These are phyloP conservation scores for Fistulinella prunicolor DNA, from an alignment of 768 basidiomycete genomes.

Conservation along the genomic window DNA sequence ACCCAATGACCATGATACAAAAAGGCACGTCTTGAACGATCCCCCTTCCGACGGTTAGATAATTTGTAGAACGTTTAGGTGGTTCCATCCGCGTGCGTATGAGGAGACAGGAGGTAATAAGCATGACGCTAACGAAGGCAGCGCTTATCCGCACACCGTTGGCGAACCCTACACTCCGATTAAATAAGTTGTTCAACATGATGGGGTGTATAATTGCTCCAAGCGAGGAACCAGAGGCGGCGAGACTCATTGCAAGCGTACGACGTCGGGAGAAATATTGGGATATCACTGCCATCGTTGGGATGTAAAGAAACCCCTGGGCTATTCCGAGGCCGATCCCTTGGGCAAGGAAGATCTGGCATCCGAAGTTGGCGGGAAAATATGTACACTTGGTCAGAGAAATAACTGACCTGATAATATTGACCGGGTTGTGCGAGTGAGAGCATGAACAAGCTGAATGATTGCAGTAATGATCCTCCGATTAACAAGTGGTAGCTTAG, in stretches of 20 bases:
- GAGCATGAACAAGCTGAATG: constrained; percentile 42
- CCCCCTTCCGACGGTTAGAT: constrained; percentile 17
- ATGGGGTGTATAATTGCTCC: constrained; percentile 25
- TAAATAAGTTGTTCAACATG: constrained; percentile 32
- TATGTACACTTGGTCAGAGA: not conserved
- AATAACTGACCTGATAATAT: constrained; percentile 40
- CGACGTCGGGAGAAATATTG: constrained; percentile 44
- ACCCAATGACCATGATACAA: constrained; percentile 20
- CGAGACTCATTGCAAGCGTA: constrained; percentile 44
- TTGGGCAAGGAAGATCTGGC: constrained; percentile 47
- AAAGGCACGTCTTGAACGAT: constrained; percentile 16
- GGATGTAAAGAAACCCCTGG: constrained; percentile 45
- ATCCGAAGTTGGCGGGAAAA: not conserved
- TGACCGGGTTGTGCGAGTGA: constrained; percentile 41
- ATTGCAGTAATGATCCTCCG: constrained; percentile 42
- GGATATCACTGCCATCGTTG: constrained; percentile 40
- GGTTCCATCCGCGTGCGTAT: constrained; percentile 42
- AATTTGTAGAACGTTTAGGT: constrained; percentile 12
- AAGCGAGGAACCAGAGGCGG: constrained; percentile 37
- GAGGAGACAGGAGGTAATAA: constrained; percentile 32
- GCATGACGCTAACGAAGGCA: constrained; percentile 36
- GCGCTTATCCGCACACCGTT: constrained; percentile 50
- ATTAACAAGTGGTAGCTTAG: constrained; percentile 44
- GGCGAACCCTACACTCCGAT: constrained; percentile 33
- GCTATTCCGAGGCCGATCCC: constrained; percentile 47